phyloP scores from a whole-genome alignment of 139 green algal genomes.

The Chlamydomonas schloesseri region DNA sequence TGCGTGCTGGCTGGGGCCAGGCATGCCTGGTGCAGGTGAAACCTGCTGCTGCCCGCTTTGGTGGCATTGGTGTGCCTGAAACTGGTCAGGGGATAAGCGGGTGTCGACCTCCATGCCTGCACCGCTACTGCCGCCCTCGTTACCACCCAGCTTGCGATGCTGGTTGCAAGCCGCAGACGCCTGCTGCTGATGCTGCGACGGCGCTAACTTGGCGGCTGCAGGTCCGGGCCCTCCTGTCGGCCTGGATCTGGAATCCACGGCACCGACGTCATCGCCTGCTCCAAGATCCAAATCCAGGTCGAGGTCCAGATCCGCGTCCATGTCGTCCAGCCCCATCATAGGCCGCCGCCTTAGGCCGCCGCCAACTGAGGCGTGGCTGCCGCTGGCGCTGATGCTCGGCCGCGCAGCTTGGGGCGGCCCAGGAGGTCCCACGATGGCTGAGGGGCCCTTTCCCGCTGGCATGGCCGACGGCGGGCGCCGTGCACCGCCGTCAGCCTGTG shows the following conservation, averaged over 20 bases:
- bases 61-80: neutral
- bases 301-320: slow-evolving; percentile 16
- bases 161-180: neutral
- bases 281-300: neutral
- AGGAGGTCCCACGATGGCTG: too few species aligned
- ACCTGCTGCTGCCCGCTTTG: neutral
- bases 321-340: slow-evolving; percentile 30
- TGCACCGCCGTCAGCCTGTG: too few species aligned
- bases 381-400: neutral
- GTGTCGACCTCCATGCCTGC: too few species aligned
- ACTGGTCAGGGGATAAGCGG: too few species aligned
- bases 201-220: neutral
- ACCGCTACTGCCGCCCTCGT: too few species aligned
- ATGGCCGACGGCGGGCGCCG: too few species aligned
- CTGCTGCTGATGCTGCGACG: neutral
- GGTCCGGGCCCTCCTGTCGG: neutral
- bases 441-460: too few species aligned
- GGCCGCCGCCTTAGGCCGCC: neutral
- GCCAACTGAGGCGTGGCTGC: neutral
- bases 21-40: too few species aligned
- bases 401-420: too few species aligned
- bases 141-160: neutral
- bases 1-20: neutral
- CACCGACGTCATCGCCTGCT: neutral
- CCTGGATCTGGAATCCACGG: neutral